Percentiles rank a stretch among this genome's conserved stretches.
Conservation (phyloP, 2,329 filamentous ascomycete genomes). For the Beauveria sp. region DNA sequence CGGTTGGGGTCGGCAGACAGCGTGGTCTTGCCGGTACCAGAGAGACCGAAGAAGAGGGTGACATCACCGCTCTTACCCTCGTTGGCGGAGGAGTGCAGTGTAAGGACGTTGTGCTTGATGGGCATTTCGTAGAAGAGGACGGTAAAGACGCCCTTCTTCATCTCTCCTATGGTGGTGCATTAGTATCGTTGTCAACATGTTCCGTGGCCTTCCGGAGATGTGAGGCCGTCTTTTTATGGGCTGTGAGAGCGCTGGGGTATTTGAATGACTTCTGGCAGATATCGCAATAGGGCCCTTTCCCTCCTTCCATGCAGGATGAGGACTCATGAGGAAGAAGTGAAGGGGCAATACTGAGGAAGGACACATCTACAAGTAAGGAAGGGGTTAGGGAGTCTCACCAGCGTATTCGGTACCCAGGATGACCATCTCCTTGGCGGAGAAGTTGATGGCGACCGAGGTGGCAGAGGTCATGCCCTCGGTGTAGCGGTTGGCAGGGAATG, state of each 20-base stretch:
- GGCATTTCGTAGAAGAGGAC: conserved; percentile 99
- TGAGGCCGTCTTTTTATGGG: background rate
- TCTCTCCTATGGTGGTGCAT: conserved; percentile 26
- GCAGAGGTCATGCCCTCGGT: conserved; percentile 98
- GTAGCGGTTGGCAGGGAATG: conserved; percentile 97
- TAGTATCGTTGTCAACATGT: conserved; percentile 4
- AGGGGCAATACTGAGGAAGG: too few species aligned
- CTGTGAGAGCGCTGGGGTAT: too few species aligned
- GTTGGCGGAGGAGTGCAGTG: conserved; percentile 96
- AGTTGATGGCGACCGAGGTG: conserved; percentile 98
- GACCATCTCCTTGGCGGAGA: conserved; percentile 99
- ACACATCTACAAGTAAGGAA: background rate
- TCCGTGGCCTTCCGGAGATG: background rate
- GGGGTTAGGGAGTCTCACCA: conserved; percentile 2
- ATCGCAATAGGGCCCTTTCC: too few species aligned
- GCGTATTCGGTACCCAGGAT: conserved; percentile 99
- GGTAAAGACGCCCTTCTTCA: conserved; percentile 98
- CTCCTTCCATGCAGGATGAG: too few species aligned
- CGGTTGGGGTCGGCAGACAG: conserved; percentile 96
- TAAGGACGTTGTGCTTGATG: conserved; percentile 98
- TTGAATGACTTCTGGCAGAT: too few species aligned
- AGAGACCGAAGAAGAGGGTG: conserved; percentile 98
- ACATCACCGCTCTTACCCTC: conserved; percentile 92
- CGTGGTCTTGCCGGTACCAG: conserved; percentile 97
- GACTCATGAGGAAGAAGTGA: too few species aligned